Evolutionary conservation across 106 monocot species (phyloP), one percentile per base, ranked within the genome.

Genomic region (Posidonia australis): DNA sequence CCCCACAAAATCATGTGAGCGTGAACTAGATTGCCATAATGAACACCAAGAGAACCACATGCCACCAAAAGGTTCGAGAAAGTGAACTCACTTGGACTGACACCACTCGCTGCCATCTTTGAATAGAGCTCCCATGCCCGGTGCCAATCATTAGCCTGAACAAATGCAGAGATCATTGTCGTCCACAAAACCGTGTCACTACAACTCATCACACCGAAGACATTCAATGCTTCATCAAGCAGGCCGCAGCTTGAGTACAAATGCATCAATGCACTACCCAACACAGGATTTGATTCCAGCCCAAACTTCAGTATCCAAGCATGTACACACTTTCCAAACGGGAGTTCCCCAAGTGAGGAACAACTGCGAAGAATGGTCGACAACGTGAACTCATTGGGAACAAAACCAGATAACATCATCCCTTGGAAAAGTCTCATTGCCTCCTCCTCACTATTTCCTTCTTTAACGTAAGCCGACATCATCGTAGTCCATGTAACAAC

Each of bases 151-250:
- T 67, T 63, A 1, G 78, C 79, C n/a, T 82, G 60, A 19, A 84
- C 68, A 32, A 70, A 58, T n/a, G 70, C 75, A 17, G 84, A 82
- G 44, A 90, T 94, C 73, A 86, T 82, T 25, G 72, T 66, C 13
- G 94, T 94, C 81, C 85, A 94, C 0, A 72, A 84, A 12, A 90
- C 60, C 1, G 58, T 63, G 60, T 94, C 94, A 52, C 58, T 69
- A 25, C 41, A 14, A 21, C 28, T 58, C 73, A 82, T 70, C 14
- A 24, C 10, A 13, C 43, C 27, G 47, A 90, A 90, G 21, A 82
- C 32, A 18, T 44, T 41, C 9, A 25, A 46, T 42, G 82, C 83
- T 12, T 74, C 68, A 21, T 61, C 53, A 21, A 81, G 12, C 69
- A 45, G 44, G 29, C 46, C 68, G 5, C 31, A 69, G 49, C 74